Conservation (phyloP, 164 flowering plant species). For the Umbilicus rupestris region DNA sequence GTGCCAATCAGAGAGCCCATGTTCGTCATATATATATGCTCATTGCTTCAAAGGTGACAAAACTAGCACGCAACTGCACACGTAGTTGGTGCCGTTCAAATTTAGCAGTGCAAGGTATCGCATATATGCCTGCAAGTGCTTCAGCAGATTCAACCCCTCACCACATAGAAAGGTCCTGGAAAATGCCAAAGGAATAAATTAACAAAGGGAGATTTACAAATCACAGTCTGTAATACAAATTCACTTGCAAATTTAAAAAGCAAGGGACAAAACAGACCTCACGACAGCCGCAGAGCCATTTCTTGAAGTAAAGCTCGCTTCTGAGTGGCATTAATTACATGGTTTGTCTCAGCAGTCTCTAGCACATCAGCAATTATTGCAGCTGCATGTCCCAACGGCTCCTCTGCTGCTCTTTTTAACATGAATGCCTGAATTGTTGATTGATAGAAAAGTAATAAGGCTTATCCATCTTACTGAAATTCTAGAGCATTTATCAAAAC, state of each 20-base stretch:
- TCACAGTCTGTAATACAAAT: background rate
- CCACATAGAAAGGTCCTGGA: background rate
- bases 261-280: background rate
- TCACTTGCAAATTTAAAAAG: background rate
- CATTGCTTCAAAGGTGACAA: background rate
- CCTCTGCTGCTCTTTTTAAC: conserved; percentile 88
- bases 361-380: conserved; percentile 86
- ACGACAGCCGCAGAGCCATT: conserved; percentile 78
- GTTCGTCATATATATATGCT: background rate
- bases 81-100: background rate
- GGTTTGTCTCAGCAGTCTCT: conserved; percentile 79
- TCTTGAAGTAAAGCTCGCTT: conserved; percentile 87
- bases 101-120: background rate
- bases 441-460: background rate
- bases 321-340: conserved; percentile 69
- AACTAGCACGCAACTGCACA: background rate
- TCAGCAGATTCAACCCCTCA: background rate
- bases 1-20: background rate
- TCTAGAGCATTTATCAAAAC: background rate
- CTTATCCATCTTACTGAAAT: background rate
- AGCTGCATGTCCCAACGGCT: conserved; percentile 97
- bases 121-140: background rate
- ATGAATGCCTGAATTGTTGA: conserved; percentile 64
- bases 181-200: background rate
- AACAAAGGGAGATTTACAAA: background rate